Evolutionary conservation across 139 green algal genomes (phyloP).

Genomic region (Chlamydomonas incerta): DNA sequence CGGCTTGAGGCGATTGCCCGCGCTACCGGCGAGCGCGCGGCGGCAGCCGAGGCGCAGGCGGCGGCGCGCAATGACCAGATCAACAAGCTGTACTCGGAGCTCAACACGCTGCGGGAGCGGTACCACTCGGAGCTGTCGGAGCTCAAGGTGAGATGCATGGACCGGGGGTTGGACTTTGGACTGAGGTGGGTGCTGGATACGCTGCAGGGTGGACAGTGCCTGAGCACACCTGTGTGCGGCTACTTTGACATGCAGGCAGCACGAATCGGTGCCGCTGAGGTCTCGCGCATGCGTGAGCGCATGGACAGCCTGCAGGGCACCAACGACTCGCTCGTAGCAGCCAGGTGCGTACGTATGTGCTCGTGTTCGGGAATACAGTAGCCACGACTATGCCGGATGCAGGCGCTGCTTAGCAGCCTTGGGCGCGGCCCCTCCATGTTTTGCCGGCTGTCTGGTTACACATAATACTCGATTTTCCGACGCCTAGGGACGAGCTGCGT

Average conservation of each 20-base stretch:
- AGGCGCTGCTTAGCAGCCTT: too few species aligned
- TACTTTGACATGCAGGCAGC: not conserved
- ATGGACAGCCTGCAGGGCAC: conserved; percentile 22
- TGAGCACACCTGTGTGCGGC: too few species aligned
- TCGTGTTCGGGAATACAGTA: too few species aligned
- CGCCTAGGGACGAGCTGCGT: conserved; percentile 44
- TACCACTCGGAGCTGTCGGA: conserved; percentile 50
- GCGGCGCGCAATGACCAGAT: conserved; percentile 19
- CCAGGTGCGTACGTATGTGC: conserved; percentile 19
- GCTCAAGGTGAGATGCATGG: conserved; percentile 47
- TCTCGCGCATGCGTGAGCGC: conserved; percentile 43
- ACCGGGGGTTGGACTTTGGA: too few species aligned
- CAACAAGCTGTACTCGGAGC: conserved; percentile 37
- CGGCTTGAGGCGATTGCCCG: conserved; percentile 39
- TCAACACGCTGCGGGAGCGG: conserved; percentile 46
- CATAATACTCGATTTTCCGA: too few species aligned
- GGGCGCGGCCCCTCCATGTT: too few species aligned
- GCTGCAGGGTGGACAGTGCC: too few species aligned
- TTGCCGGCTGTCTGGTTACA: too few species aligned
- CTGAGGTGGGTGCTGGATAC: too few species aligned
- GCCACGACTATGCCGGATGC: too few species aligned
- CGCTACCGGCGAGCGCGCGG: conserved; percentile 38
- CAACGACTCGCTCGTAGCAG: conserved; percentile 40
- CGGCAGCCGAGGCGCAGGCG: conserved; percentile 22
- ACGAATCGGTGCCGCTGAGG: conserved; percentile 31